A percentile compares a stretch with the other conserved stretches of the same genome.
phyloP scores from a whole-genome alignment of 495 filamentous ascomycete species.

The Aspergillus bridgeri region DNA sequence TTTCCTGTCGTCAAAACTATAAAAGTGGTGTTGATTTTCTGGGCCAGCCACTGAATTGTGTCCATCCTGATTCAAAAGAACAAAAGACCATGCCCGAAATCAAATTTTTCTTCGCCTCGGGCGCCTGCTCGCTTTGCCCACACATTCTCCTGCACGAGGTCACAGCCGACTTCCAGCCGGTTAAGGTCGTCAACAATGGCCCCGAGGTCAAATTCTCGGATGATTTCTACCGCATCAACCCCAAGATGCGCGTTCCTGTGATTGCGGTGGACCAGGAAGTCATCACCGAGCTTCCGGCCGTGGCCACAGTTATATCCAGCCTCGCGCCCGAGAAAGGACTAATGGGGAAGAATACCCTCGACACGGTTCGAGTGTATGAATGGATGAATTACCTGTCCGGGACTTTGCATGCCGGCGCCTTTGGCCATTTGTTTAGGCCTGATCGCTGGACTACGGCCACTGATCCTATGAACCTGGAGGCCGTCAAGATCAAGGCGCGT shows the following conservation, averaged over 20 bases:
- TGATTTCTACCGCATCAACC: slow-evolving; percentile 27
- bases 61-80: no score
- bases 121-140: slow-evolving; percentile 32
- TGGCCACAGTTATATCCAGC: slow-evolving; percentile 16
- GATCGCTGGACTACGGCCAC: slow-evolving; percentile 9
- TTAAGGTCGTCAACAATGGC: background rate
- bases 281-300: slow-evolving; percentile 37
- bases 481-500: background rate
- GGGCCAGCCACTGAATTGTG: no score
- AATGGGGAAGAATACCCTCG: slow-evolving; percentile 25
- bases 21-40: no score
- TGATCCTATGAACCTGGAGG: slow-evolving; percentile 7
- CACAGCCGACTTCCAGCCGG: slow-evolving; percentile 17
- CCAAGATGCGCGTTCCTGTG: slow-evolving; percentile 30
- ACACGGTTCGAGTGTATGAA: slow-evolving; percentile 30
- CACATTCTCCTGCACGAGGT: slow-evolving; percentile 34
- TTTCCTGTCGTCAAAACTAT: no score
- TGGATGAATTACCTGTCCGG: slow-evolving; percentile 40
- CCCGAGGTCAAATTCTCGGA: background rate
- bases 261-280: slow-evolving; percentile 25
- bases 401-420: slow-evolving; percentile 30
- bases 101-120: slow-evolving; percentile 24
- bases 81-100: slow-evolving; percentile 16
- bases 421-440: slow-evolving; percentile 20
- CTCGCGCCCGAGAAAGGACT: slow-evolving; percentile 25